Base-by-base conservation (phyloP, 31 red algal species). In the Asparagopsis taxiformis region DNA sequence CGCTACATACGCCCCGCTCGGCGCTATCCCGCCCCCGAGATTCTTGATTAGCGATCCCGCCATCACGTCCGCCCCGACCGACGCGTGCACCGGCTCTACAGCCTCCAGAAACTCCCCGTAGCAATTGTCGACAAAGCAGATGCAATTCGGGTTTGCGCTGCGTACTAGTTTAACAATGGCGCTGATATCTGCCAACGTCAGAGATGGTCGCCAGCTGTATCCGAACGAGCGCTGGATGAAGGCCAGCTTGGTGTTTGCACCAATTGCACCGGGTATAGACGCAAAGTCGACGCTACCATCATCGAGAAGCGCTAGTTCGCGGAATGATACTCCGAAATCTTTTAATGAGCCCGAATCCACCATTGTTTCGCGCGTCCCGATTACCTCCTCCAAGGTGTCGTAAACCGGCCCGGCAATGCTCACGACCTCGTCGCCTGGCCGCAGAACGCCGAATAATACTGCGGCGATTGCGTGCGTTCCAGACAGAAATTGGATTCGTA, bases 21-120 rank as follows among this genome's bases (percentile, higher is more conserved):
- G 93, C 24, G 64, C 82, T 25, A 97, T 77, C 19, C 88, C 91
- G 23, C 88, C 92, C 16, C 93, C 93, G 31, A 77, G 72, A 35
- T 92, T 92, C 39, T 97, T 97, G 65, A 92, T 97, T 37, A 97
- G 46, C 17, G 89, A 93, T 1, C 93, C 82, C 17, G 93, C 93
- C 63, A 88, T 70, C 48, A 97, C 9, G 53, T 97, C 93, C n/a
- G 80, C 88, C 16, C 87, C 93, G 9, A 91, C 60, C 10, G 31
- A 50, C 11, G 26, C 16, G 58, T 88, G 62, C 48, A 84, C 80
- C 6, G 93, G 82, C 55, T 97, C 89, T 2, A 74, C 62, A 21
- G 16, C 63, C 51, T 97, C 89, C n/a, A 69, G 65, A 58, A 91
- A 70, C 55, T 97, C 88, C 38, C 88, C 83, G 59, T 88, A 97